Conservation (phyloP, 306 rosid genomes). For the Acacia acuminata region DNA sequence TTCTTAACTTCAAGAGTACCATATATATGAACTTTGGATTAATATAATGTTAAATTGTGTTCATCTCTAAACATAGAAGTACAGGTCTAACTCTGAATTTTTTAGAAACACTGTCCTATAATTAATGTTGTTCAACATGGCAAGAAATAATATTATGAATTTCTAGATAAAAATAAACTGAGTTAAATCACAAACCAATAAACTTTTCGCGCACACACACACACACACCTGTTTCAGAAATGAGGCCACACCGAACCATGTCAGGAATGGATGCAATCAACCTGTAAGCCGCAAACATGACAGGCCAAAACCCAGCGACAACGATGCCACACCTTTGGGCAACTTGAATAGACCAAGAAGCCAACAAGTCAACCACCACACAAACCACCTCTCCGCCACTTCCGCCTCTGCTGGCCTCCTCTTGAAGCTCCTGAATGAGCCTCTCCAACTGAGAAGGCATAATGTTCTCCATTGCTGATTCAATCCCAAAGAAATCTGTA, state of each 20-base stretch:
- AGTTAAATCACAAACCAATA: not conserved
- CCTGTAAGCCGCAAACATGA: conserved; percentile 69
- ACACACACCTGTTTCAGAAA: conserved; percentile 58
- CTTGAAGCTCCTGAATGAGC: conserved; percentile 25
- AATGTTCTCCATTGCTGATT: conserved; percentile 59
- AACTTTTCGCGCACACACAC: not conserved
- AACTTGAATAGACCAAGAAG: conserved; percentile 76
- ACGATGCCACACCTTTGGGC: conserved; percentile 39
- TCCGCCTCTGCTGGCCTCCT: not conserved
- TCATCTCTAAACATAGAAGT: too few relatives aligned
- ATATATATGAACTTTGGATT: not conserved
- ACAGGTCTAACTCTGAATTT: not conserved
- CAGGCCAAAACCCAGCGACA: conserved; percentile 88
- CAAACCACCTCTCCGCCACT: conserved; percentile 44
- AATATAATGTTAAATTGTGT: not conserved
- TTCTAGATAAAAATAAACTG: not conserved
- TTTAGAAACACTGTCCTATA: not conserved
- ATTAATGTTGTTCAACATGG: not conserved
- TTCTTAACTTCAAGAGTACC: not conserved
- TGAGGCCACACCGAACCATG: conserved; percentile 46
- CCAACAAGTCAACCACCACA: conserved; percentile 72
- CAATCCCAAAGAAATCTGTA: conserved; percentile 68
- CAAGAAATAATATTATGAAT: not conserved
- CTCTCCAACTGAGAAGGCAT: conserved; percentile 57
- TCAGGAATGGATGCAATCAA: conserved; percentile 60